phyloP scores from a whole-genome alignment of 257 asterid genomes.

The Ilex aquifolium region DNA sequence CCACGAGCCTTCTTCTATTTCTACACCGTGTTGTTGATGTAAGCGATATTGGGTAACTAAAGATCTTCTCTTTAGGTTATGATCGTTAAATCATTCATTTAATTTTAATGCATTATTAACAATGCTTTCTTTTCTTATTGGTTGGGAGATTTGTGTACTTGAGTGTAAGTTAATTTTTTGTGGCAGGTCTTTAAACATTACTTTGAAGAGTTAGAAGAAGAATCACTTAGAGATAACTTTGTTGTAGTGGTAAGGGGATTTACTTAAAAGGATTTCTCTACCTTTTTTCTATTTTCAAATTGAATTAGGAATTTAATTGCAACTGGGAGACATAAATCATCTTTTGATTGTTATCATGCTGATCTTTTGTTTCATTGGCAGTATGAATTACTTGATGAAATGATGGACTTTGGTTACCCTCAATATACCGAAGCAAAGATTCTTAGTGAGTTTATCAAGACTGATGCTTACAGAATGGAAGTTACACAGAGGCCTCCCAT shows the following conservation, averaged over 20 bases:
- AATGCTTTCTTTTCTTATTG: slow-evolving; percentile 6
- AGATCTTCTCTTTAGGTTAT: slow-evolving; percentile 5
- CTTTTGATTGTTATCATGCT: neutral
- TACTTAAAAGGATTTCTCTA: slow-evolving; percentile 8
- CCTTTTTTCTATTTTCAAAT: slow-evolving; percentile 12
- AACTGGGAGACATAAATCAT: slow-evolving; percentile 1
- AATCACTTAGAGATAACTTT: slow-evolving; percentile 94
- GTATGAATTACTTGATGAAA: slow-evolving; percentile 98
- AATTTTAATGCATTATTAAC: neutral
- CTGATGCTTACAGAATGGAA: slow-evolving; percentile 99
- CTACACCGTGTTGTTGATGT: slow-evolving; percentile 98
- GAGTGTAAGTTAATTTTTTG: slow-evolving; percentile 9
- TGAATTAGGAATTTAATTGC: slow-evolving; percentile 1
- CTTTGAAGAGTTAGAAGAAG: slow-evolving; percentile 98
- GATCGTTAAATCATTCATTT: slow-evolving; percentile 1
- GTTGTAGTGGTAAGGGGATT: slow-evolving; percentile 87
- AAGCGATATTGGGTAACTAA: slow-evolving; percentile 36
- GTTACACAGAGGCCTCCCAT: slow-evolving; percentile 98
- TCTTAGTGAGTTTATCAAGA: slow-evolving; percentile 97
- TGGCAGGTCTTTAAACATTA: slow-evolving; percentile 95
- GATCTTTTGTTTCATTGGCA: slow-evolving; percentile 23
- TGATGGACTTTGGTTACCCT: slow-evolving; percentile 99
- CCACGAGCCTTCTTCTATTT: slow-evolving; percentile 91
- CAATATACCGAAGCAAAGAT: slow-evolving; percentile 98
- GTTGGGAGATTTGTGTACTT: neutral